Base-by-base conservation (phyloP, 441 rosid genomes). In the Jatropha multifida region DNA sequence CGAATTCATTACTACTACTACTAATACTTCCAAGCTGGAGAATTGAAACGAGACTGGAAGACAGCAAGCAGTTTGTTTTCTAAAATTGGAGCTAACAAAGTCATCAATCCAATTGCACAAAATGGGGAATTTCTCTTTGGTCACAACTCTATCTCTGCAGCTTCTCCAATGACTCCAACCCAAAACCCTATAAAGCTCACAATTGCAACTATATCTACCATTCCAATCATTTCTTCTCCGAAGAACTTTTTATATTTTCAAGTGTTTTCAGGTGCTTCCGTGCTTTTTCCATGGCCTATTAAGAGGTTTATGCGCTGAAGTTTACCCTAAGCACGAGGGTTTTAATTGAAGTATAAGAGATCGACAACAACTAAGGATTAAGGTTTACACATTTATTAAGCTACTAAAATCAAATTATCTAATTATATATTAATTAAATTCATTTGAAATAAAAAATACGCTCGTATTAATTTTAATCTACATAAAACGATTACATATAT, bases 211-310 rank as follows among this genome's bases (percentile, higher is more conserved):
- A 85, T 81, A 63, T 85, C 84, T 38, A 85, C 81, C 18, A 75
- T 27, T 7, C 88, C 88, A 5, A 87, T 69, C 17, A 10, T 80
- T 23, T 87, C 85, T 20, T 88, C 90, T 41, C 90, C 90, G 2
- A 85, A 85, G 76, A 83, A 83, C 61, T 20, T 84, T 68, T 81
- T 83, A 55, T 65, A 55, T 81, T 74, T 73, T 91, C 93, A 1
- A 93, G 83, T 3, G 46, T 46, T 83, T 77, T 83, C 51, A 91
- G 78, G 80, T 76, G 44, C 18, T 81, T 81, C 0, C 7, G 8
- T 15, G 88, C 90, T 79, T 90, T 92, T 83, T 83, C 83, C 18
- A 41, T 61, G 1, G 74, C 78, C 69, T 66, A 80, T 46, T 23
- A 23, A 23, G 23, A 23, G 23, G 23, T 23, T 0, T 23, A 23